These are phyloP conservation scores for Porcisia deanei DNA, from an alignment of 208 protist species.

Conservation along the genomic window DNA sequence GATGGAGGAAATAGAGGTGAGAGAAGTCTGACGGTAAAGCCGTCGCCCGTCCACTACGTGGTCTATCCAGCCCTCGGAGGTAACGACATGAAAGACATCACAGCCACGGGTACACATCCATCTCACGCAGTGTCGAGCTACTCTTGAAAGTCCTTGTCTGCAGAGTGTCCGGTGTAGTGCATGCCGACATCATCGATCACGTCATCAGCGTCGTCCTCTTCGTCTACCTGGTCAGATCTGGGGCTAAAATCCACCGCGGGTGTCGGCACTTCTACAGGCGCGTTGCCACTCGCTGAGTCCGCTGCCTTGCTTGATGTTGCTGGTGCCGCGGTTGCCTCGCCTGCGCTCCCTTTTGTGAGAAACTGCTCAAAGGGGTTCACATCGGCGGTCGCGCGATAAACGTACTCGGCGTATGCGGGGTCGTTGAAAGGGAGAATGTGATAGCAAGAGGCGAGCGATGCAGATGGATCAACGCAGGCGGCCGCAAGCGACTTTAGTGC, in stretches of 20 bases:
- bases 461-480: conserved; percentile 36
- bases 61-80: not conserved
- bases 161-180: conserved; percentile 34
- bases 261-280: not conserved
- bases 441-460: conserved; percentile 58
- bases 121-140: not conserved
- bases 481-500: conserved; percentile 11
- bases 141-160: conserved; percentile 49
- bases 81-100: not conserved
- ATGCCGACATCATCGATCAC: conserved; percentile 83
- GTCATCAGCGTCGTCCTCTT: conserved; percentile 38
- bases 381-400: conserved; percentile 77
- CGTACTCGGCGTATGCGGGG: conserved; percentile 74
- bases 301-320: not conserved
- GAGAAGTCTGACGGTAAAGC: not conserved
- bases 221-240: not conserved
- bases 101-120: not conserved
- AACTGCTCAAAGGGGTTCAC: conserved; percentile 81
- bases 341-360: conserved; percentile 11
- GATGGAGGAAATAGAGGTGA: not conserved
- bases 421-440: conserved; percentile 58
- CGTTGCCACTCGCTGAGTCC: not conserved
- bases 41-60: not conserved
- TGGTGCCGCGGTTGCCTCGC: not conserved
- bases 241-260: not conserved